Conservation (phyloP, 1,284 basidiomycete genomes). For the Cryptococcus sp. region DNA sequence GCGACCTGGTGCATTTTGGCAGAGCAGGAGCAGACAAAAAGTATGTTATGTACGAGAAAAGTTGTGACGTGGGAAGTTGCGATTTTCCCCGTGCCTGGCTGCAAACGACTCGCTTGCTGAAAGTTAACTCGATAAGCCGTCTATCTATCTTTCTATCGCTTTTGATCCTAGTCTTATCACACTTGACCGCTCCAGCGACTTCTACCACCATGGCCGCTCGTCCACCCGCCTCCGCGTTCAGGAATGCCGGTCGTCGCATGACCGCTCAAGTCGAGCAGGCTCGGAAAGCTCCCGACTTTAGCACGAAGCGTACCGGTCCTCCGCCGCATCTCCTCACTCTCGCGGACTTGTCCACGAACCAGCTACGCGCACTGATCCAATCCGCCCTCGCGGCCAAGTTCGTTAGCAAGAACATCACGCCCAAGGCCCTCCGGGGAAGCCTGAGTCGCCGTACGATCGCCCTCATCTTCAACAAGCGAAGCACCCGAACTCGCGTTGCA, state of each 20-base stretch:
- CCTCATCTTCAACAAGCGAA: constrained; percentile 88
- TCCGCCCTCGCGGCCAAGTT: constrained; percentile 43
- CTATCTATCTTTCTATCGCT: too few relatives aligned
- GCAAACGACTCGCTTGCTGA: too few relatives aligned
- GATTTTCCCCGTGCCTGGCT: too few relatives aligned
- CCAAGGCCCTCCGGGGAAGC: constrained; percentile 42
- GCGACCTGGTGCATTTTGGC: too few relatives aligned
- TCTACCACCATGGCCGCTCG: too few relatives aligned
- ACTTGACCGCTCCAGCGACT: too few relatives aligned
- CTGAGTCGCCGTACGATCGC: constrained; percentile 81
- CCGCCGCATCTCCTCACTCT: constrained; percentile 48
- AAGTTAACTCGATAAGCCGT: too few relatives aligned
- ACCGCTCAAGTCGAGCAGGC: not conserved
- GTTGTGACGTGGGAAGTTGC: too few relatives aligned
- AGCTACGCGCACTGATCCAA: constrained; percentile 42
- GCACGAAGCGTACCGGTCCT: constrained; percentile 1
- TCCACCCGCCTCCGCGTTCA: too few relatives aligned
- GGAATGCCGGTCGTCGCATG: constrained; percentile 1
- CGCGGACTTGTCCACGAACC: constrained; percentile 42
- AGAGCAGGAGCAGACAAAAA: too few relatives aligned
- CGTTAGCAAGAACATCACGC: constrained; percentile 28
- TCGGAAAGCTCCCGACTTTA: not conserved
- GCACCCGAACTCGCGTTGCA: constrained; percentile 86
- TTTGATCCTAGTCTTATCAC: too few relatives aligned
- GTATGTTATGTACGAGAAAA: too few relatives aligned